Conservation (phyloP, 305 asterid genomes). For the Caryopteris hybrid region DNA sequence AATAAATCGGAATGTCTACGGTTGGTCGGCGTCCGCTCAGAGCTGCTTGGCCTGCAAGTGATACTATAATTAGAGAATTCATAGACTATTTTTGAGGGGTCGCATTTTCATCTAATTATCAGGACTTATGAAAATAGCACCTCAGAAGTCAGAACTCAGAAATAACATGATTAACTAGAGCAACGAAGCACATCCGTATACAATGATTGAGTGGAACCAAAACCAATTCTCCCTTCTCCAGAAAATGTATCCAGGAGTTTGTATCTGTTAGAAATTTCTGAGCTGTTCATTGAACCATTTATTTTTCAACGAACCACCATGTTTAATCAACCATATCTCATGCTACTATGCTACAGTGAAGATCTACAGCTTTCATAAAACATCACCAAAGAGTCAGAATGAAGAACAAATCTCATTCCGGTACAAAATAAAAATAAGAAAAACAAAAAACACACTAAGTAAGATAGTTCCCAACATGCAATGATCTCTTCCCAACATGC, state of each 20-base stretch:
- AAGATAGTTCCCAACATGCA: slow-evolving; percentile 11
- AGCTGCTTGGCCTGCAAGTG: slow-evolving; percentile 55
- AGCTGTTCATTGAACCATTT: neutral
- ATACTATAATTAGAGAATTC: slow-evolving; percentile 4
- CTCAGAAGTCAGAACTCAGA: neutral
- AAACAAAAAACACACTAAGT: neutral
- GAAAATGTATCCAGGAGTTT: neutral
- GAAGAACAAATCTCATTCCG: neutral
- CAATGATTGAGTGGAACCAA: neutral
- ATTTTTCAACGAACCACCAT: neutral
- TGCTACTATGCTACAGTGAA: neutral
- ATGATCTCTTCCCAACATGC: neutral
- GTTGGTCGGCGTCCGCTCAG: slow-evolving; percentile 38
- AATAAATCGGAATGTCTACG: slow-evolving; percentile 66
- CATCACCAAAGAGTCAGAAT: neutral
- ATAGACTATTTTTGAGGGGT: neutral
- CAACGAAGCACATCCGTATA: neutral
- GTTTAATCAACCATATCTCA: neutral
- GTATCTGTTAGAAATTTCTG: neutral
- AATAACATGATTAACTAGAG: neutral
- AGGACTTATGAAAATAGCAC: neutral
- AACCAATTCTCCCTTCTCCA: neutral
- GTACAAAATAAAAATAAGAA: neutral
- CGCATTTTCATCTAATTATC: neutral
- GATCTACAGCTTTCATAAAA: neutral